phyloP scores from a whole-genome alignment of 78 protist genomes.

The Dictyostelium capitatum region DNA sequence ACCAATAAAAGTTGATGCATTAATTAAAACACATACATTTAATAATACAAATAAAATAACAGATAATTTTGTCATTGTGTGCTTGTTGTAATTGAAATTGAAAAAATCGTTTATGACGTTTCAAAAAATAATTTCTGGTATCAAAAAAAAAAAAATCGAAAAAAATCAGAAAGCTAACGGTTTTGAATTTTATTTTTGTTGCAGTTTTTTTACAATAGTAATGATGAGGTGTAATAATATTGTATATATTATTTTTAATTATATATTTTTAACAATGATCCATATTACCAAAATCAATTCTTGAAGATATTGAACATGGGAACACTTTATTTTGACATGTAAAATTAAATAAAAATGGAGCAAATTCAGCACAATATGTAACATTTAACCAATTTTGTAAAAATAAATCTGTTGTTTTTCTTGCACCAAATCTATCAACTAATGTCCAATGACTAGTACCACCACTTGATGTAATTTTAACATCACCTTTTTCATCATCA shows the following conservation, averaged over 20 bases:
- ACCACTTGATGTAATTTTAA: neutral
- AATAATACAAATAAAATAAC: too few relatives aligned
- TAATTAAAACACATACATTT: too few relatives aligned
- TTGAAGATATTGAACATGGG: neutral
- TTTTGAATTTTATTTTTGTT: neutral
- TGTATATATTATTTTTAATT: neutral
- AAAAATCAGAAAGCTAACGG: neutral
- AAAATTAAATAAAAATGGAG: neutral
- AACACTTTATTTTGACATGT: neutral
- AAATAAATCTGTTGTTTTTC: neutral
- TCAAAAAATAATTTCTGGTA: too few relatives aligned
- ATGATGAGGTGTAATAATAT: neutral
- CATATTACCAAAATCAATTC: conserved; percentile 13
- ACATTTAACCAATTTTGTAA: neutral
- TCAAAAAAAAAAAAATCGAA: neutral
- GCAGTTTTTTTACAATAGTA: neutral
- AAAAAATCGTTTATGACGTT: too few relatives aligned
- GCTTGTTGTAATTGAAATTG: neutral
- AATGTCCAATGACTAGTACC: neutral
- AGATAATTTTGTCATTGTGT: neutral
- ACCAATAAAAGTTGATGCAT: neutral
- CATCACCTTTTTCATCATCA: neutral
- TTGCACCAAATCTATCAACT: neutral
- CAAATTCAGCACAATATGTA: neutral
- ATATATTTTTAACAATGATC: neutral